Base-by-base conservation (phyloP, 805 yeast genomes). In the Lipomyces sp. region DNA sequence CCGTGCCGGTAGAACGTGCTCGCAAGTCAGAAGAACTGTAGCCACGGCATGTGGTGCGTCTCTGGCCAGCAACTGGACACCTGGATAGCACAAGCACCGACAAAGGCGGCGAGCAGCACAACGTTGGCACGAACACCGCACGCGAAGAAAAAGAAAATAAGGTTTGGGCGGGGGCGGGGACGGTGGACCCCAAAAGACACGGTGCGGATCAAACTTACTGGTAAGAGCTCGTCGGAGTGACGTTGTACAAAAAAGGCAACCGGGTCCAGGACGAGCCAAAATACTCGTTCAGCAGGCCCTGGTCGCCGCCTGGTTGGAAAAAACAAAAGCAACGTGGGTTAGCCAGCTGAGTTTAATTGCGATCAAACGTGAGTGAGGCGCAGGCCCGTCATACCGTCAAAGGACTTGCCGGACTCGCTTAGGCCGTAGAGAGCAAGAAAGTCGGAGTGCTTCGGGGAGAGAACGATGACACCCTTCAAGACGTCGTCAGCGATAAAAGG, bases 241-340 rank as follows among this genome's bases (percentile, higher is more conserved):
- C 95, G 63, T 91, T 91, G 72, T 81, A 91, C 40, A 79, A 60
- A 61, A 90, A 91, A 1, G 97, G 90, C 42, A 93, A 69, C 41
- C 79, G 75, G 29, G 73, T 67, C 96, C 97, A 90, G 47, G 68
- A 66, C 2, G 64, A 60, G 13, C 51, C 59, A 65, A 86, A 87
- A 62, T 77, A 83, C 63, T 85, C 86, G 67, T 89, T 89, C 56
- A 89, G 72, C 33, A 89, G 72, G 11, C 97, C 97, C 67, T 89
- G 97, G 68, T 89, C 97, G 2, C 95, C 91, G 37, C 61, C 61
- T 57, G 43, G 18, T 18, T 14, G 24, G n/a, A 24, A 2, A 8
- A 7, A 5, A 11, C 26, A 6, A 28, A 19, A 31, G 8, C 23
- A 40, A 26, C 29, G 38, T 18, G 38, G 38, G n/a, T n/a, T n/a